These are phyloP conservation scores for Nannochloris sp. DNA, from an alignment of 139 green algal species.

Conservation along the genomic window DNA sequence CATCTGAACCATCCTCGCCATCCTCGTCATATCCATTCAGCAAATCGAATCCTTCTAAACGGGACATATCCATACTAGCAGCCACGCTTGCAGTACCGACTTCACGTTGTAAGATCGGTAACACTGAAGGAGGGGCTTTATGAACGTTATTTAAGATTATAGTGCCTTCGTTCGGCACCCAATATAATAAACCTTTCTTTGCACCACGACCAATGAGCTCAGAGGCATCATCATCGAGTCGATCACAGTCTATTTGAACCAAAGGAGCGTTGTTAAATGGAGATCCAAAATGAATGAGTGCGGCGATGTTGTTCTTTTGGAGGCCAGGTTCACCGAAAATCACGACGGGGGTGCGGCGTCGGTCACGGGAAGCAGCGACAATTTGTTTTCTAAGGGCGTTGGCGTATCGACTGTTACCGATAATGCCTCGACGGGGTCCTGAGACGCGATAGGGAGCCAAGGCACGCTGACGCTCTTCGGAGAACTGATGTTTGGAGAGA, in stretches of 20 bases:
- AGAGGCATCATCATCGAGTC: constrained; percentile 17
- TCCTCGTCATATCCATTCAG: background rate
- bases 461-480: constrained; percentile 20
- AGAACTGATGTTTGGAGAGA: too few relatives aligned
- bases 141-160: constrained; percentile 65
- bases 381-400: constrained; percentile 41
- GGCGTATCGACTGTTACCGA: constrained; percentile 52
- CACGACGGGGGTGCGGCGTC: constrained; percentile 30
- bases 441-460: constrained; percentile 52
- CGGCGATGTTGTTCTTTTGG: constrained; percentile 52
- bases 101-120: constrained; percentile 6
- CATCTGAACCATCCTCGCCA: background rate
- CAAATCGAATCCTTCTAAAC: background rate
- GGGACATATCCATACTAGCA: background rate
- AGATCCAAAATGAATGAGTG: constrained; percentile 60
- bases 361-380: constrained; percentile 33
- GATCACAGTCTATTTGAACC: constrained; percentile 34
- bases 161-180: constrained; percentile 39
- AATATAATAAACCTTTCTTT: constrained; percentile 47
- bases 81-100: background rate
- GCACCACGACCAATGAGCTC: constrained; percentile 54
- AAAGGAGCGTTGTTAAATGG: constrained; percentile 25
- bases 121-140: constrained; percentile 19
- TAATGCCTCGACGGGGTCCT: constrained; percentile 41
- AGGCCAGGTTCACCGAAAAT: constrained; percentile 67